These are phyloP conservation scores for Sherardia arvensis DNA, from an alignment of 257 asterid species.

Conservation along the genomic window DNA sequence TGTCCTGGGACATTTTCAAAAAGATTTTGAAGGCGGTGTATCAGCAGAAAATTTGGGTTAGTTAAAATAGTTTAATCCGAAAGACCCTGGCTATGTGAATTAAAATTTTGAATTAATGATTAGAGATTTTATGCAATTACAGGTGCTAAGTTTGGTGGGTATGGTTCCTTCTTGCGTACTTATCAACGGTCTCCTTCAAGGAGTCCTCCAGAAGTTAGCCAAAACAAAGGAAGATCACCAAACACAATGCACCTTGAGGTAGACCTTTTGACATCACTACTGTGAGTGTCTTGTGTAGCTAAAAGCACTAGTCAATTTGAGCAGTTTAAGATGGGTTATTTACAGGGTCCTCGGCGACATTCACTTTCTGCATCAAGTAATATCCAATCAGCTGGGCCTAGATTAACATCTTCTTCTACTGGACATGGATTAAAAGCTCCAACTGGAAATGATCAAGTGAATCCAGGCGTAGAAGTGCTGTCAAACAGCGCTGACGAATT, in stretches of 20 bases:
- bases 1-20: constrained; percentile 88
- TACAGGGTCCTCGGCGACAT: constrained; percentile 58
- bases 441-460: constrained; percentile 11
- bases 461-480: constrained; percentile 20
- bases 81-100: constrained; percentile 5
- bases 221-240: constrained; percentile 41
- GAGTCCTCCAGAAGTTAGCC: constrained; percentile 51
- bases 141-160: constrained; percentile 97
- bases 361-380: constrained; percentile 44
- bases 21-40: constrained; percentile 95
- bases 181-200: constrained; percentile 73
- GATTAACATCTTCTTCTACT: constrained; percentile 29
- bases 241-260: constrained; percentile 62
- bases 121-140: constrained; percentile 26
- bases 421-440: constrained; percentile 9
- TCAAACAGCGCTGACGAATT: constrained; percentile 39
- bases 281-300: constrained; percentile 12
- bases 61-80: constrained; percentile 26
- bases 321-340: constrained; percentile 26
- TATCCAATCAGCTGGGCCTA: constrained; percentile 42
- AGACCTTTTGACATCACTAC: constrained; percentile 10
- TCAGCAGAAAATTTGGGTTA: constrained; percentile 96
- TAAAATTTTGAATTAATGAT: constrained; percentile 28
- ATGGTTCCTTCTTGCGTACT: constrained; percentile 93
- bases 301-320: constrained; percentile 17